Base-by-base conservation (phyloP, 208 protist genomes). In the Endotrypanum monterogeii region DNA sequence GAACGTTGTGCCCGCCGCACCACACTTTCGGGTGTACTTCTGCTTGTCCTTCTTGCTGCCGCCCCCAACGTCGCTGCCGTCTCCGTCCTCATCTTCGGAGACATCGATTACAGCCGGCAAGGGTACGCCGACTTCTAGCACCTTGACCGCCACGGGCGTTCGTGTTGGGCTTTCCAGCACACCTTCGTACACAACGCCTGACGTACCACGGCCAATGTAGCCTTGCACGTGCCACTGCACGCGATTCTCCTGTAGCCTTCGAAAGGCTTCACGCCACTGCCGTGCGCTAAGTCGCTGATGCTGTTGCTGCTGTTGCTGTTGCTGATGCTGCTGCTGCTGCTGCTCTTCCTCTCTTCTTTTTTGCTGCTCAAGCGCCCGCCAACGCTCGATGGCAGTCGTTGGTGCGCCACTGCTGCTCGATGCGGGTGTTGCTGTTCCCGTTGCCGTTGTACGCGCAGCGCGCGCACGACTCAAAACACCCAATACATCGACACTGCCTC, bases 141-240 rank as follows among this genome's bases (percentile, higher is more conserved):
- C 88, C 82, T 96, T 96, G 25, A 95, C 92, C 14, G 92, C 92
- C 12, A 95, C 92, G 6, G 92, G 90, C 11, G 93, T 82, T 32
- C 71, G 83, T 32, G 67, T 39, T 32, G 52, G 44, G 62, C 80
- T 74, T 46, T 87, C 76, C 14, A 87, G 74, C 32, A 87, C 76
- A 55, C 83, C 83, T 54, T 87, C 83, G 62, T 82, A 87, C 16
- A 87, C 83, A 35, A 72, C 76, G 32, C 79, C 83, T 28, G 76
- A 87, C 28, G 83, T 79, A 41, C 83, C 83, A 23, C 79, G 79
- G 8, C 83, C 83, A 37, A 87, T 87, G 32, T 82, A 69, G 37
- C 73, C 74, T 9, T 78, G 57, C 52, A 76, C 55, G 16, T n/a
- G 72, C 83, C 83, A 87, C 30, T 44, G 35, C 54, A 87, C 35